Evolutionary conservation across 176 grass and related monocot species (phyloP), one percentile per base, ranked within the genome.

Genomic region (Oropetium thomaeum): DNA sequence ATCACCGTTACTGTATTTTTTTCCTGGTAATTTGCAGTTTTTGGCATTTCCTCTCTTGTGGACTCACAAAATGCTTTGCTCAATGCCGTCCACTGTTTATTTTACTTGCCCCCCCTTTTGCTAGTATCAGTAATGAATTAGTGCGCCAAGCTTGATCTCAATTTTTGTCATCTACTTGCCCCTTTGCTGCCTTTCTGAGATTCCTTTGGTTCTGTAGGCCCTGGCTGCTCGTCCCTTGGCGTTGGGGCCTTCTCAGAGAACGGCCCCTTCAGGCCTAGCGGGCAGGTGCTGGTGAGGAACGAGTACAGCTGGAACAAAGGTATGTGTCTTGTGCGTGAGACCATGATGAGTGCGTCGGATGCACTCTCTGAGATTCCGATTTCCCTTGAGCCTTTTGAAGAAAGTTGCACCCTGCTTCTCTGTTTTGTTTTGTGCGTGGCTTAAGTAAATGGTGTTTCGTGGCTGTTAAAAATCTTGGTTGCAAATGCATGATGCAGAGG

Each of bases 301-400:
- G 96, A 95, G 69, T 95, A 88, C 88, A 99, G 96, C 70, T 95
- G 96, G 96, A 99, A 99, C 86, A 99, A 90, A 99, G 96, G 96
- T 98, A 65, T 35, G 77, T 70, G 29, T 20, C 41, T 58, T n/a
- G n/a, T n/a, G n/a, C n/a, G 73, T 43, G 5, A 45, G 26, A 47
- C 42, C 34, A 70, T 89, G 71, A 70, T 89, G 71, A 79, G 64
- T 73, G 16, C 58, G 48, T 60, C 71, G n/a, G n/a, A n/a, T n/a
- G n/a, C n/a, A n/a, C 60, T 25, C 27, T 34, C 29, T 22, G n/a
- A 5, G n/a, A 73, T 70, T 74, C 41, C 31, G 67, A 51, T 87
- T 77, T 87, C 65, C 65, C 78, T 51, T 67, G 59, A 66, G 30
- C 41, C 43, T 70, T 88, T 72, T 67, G 48, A 77, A 77, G 49